These are phyloP conservation scores for Calonectria henricotiae DNA, from an alignment of 2,329 filamentous ascomycete genomes.

Conservation along the genomic window DNA sequence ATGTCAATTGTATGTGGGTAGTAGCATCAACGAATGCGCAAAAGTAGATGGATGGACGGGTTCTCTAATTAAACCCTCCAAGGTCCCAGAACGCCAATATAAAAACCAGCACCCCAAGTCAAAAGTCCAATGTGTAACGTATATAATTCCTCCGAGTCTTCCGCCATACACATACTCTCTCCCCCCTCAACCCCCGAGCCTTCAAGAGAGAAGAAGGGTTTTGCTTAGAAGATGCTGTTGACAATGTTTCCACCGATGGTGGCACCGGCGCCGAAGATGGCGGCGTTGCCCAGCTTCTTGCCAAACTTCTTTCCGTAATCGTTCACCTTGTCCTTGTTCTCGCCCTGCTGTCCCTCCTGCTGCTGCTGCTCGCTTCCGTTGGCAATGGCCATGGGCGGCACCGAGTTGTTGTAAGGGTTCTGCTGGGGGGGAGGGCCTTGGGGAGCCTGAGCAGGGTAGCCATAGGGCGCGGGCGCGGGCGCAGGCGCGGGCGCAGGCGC, in stretches of 20 bases:
- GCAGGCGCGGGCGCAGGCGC: slow-evolving; percentile 56
- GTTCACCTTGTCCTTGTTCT: slow-evolving; percentile 73
- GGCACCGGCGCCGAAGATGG: slow-evolving; percentile 94
- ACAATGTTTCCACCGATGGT: slow-evolving; percentile 92
- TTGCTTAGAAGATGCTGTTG: slow-evolving; percentile 85
- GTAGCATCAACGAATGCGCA: slow-evolving; percentile 21
- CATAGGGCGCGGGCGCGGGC: slow-evolving; percentile 57
- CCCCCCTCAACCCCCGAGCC: background rate
- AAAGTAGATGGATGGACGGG: background rate
- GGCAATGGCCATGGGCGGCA: slow-evolving; percentile 83
- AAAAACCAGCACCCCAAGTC: slow-evolving; percentile 13
- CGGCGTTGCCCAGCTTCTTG: slow-evolving; percentile 87
- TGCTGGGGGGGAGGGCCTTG: slow-evolving; percentile 65
- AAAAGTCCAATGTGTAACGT: background rate
- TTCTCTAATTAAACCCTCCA: slow-evolving; percentile 33
- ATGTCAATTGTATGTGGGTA: slow-evolving; percentile 6
- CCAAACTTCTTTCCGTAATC: slow-evolving; percentile 94
- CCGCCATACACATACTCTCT: background rate
- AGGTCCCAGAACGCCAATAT: slow-evolving; percentile 42
- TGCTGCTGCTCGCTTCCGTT: slow-evolving; percentile 65
- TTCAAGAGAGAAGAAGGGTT: background rate
- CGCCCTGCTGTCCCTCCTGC: slow-evolving; percentile 55
- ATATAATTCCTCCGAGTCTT: background rate
- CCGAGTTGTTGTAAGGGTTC: slow-evolving; percentile 78
- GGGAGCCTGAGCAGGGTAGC: slow-evolving; percentile 59